Evolutionary conservation across 2,329 filamentous ascomycete species (phyloP).

Genomic region (Penicillium freii): DNA sequence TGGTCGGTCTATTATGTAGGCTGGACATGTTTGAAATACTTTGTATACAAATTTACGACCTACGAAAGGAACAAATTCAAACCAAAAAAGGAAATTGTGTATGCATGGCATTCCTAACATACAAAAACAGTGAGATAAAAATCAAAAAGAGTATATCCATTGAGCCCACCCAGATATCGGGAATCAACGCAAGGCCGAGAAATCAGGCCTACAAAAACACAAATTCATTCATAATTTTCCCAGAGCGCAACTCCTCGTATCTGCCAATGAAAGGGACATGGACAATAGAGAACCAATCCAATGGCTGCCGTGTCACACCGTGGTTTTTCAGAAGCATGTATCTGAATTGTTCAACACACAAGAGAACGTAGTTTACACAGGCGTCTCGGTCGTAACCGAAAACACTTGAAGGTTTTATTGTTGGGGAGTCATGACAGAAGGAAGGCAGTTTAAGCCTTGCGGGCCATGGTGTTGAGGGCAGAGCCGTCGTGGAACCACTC

Average conservation of each 20-base stretch:
- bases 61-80: conserved; percentile 6
- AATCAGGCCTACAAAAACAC: conserved; percentile 30
- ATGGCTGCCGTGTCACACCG: not conserved
- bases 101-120: conserved; percentile 41
- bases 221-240: conserved; percentile 36
- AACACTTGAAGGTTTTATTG: conserved; percentile 9
- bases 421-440: conserved; percentile 6
- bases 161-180: conserved; percentile 36
- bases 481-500: conserved; percentile 99
- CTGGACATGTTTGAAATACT: not conserved
- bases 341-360: conserved; percentile 28
- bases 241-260: conserved; percentile 36
- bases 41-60: not conserved
- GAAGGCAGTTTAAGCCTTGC: conserved; percentile 48
- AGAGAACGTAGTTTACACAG: conserved; percentile 30
- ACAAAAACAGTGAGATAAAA: conserved; percentile 29
- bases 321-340: conserved; percentile 4
- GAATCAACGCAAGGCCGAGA: conserved; percentile 28
- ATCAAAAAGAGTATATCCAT: conserved; percentile 42
- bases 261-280: conserved; percentile 29
- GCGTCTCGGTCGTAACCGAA: conserved; percentile 5
- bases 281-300: conserved; percentile 12
- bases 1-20: not conserved
- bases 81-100: conserved; percentile 33
- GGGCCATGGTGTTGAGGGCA: conserved; percentile 98